These are phyloP conservation scores for Ustilago xerochloae DNA, from an alignment of 1,284 basidiomycete genomes.

Conservation along the genomic window DNA sequence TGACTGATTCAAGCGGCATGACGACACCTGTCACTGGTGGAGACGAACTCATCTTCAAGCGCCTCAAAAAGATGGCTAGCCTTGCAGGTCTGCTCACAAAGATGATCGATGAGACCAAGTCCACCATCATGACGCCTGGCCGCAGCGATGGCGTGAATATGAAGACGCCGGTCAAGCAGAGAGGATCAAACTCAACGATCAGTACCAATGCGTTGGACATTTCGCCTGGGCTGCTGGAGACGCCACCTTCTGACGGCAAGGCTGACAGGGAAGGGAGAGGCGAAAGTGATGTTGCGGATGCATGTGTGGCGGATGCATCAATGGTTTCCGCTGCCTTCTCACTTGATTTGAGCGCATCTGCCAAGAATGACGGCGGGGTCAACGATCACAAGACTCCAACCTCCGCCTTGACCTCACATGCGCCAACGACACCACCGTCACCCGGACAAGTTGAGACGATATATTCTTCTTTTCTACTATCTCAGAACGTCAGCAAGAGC, in stretches of 20 bases:
- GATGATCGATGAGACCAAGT: constrained; percentile 47
- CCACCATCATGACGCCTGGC: constrained; percentile 16
- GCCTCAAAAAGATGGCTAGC: constrained; percentile 36
- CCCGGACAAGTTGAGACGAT: constrained; percentile 30
- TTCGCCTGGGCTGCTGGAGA: constrained; percentile 24
- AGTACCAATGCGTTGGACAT: constrained; percentile 18
- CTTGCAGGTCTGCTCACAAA: constrained; percentile 35
- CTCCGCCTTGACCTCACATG: background rate
- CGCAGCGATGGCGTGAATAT: background rate
- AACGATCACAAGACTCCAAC: background rate
- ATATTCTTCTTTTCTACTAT: constrained; percentile 38
- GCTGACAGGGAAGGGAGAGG: background rate
- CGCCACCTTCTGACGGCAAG: background rate
- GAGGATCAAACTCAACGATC: background rate
- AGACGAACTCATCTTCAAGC: constrained; percentile 23
- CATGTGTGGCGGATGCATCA: constrained; percentile 22
- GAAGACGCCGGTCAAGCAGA: constrained; percentile 13
- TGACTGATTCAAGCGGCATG: background rate
- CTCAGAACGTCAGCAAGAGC: constrained; percentile 23
- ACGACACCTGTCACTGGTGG: background rate
- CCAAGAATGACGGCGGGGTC: background rate
- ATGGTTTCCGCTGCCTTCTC: constrained; percentile 34
- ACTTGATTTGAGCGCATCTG: constrained; percentile 24
- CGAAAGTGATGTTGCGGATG: background rate
- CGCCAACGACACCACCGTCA: background rate